Evolutionary conservation across 2,329 filamentous ascomycete species (phyloP).

Genomic region (Alternaria brassicicola): DNA sequence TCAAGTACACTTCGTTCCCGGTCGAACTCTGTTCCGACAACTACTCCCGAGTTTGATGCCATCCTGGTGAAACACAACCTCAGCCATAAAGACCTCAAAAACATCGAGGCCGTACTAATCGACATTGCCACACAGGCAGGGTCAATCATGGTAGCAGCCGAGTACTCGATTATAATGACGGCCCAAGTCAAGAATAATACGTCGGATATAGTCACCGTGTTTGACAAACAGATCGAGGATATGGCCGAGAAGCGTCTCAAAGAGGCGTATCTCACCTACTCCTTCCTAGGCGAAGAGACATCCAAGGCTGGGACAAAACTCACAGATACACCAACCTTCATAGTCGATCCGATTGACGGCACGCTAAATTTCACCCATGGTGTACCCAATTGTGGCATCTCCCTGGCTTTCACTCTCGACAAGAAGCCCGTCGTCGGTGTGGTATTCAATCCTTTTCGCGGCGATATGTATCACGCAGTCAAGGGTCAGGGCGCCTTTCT

Average conservation of each 20-base stretch:
- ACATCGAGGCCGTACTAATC: conserved; percentile 28
- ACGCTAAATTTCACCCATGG: conserved; percentile 50
- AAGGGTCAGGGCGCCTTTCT: conserved; percentile 42
- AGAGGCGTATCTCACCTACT: conserved; percentile 54
- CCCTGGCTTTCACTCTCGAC: conserved; percentile 39
- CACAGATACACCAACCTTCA: conserved; percentile 40
- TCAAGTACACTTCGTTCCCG: neutral
- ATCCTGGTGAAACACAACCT: conserved; percentile 28
- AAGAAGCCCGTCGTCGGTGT: conserved; percentile 46
- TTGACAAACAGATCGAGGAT: conserved; percentile 60
- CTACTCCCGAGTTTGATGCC: conserved; percentile 20
- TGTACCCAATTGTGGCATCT: conserved; percentile 46
- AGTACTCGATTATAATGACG: conserved; percentile 30
- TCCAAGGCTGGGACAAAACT: conserved; percentile 42
- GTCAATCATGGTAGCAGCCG: conserved; percentile 43
- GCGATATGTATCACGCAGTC: conserved; percentile 45
- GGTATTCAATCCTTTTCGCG: conserved; percentile 45
- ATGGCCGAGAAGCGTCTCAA: conserved; percentile 56
- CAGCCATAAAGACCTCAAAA: conserved; percentile 13
- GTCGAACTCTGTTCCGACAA: conserved; percentile 9
- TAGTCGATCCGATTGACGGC: conserved; percentile 49
- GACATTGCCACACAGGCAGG: conserved; percentile 38
- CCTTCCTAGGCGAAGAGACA: conserved; percentile 49
- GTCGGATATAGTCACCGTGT: conserved; percentile 61
- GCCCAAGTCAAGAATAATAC: conserved; percentile 46